Percentiles rank a stretch among this genome's conserved stretches.
phyloP scores from a whole-genome alignment of 352 stramenopile genomes.

The Globisporangium recalcitrans region DNA sequence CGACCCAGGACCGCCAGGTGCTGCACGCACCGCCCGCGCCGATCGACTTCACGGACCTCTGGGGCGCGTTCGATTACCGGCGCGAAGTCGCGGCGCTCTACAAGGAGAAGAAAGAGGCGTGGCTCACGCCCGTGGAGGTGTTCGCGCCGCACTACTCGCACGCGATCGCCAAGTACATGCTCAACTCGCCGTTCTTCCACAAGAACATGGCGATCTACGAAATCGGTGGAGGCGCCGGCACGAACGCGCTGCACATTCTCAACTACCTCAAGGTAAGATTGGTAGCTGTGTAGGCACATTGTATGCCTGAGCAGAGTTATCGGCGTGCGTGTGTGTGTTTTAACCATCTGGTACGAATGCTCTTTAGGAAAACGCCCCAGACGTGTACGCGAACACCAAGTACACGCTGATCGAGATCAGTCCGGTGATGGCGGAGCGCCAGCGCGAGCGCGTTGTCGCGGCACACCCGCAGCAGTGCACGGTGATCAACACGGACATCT shows the following conservation, averaged over 20 bases:
- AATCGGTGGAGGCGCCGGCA: constrained; percentile 84
- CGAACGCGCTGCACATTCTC: constrained; percentile 88
- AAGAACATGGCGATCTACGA: constrained; percentile 74
- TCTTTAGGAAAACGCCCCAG: constrained; percentile 49
- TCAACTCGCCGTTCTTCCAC: constrained; percentile 59
- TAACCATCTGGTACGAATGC: too few relatives aligned
- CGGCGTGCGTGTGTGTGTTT: background rate
- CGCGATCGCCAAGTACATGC: constrained; percentile 85
- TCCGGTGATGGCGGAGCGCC: constrained; percentile 75
- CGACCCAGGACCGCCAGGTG: constrained; percentile 64
- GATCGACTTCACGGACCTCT: constrained; percentile 78
- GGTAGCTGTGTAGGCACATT: background rate
- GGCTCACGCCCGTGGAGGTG: constrained; percentile 88
- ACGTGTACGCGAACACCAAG: constrained; percentile 74
- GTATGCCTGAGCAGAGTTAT: background rate
- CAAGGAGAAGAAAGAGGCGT: constrained; percentile 65
- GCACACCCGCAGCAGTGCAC: constrained; percentile 60
- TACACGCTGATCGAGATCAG: constrained; percentile 91
- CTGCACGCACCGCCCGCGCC: constrained; percentile 51
- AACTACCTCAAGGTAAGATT: constrained; percentile 61
- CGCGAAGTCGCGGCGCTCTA: constrained; percentile 61
- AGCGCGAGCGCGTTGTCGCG: constrained; percentile 51
- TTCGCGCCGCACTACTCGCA: constrained; percentile 87
- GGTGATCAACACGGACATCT: constrained; percentile 78
- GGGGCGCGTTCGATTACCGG: constrained; percentile 71